These are phyloP conservation scores for Fusarium buxicola DNA, from an alignment of 2,329 filamentous ascomycete species.

Conservation along the genomic window DNA sequence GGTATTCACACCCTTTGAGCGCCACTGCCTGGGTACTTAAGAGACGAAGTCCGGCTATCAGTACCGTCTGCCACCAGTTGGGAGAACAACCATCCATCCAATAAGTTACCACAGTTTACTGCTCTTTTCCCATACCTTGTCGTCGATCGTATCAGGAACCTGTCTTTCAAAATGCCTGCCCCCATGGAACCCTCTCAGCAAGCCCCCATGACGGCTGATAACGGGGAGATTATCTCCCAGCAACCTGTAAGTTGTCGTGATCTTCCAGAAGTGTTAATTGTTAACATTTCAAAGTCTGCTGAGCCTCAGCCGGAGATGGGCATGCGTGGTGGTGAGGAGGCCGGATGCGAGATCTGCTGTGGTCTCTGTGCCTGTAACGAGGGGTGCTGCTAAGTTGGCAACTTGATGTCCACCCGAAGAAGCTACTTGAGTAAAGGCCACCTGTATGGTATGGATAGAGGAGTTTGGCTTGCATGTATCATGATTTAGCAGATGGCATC, in stretches of 20 bases:
- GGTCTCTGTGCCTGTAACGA: constrained; percentile 59
- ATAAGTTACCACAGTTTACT: constrained; percentile 15
- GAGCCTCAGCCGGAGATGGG: constrained; percentile 58
- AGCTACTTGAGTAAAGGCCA: neutral
- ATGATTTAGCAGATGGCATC: constrained; percentile 20
- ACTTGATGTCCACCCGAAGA: neutral
- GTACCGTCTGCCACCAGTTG: constrained; percentile 21
- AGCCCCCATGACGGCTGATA: constrained; percentile 56
- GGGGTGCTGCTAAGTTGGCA: constrained; percentile 52
- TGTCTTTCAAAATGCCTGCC: constrained; percentile 53
- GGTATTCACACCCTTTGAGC: constrained; percentile 8
- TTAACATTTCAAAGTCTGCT: constrained; percentile 44
- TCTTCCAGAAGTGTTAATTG: no score
- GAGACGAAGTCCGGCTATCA: constrained; percentile 23
- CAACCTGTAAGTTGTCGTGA: constrained; percentile 53
- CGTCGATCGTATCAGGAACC: constrained; percentile 2
- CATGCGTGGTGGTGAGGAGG: constrained; percentile 59
- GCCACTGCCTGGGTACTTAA: constrained; percentile 32
- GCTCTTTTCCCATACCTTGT: neutral
- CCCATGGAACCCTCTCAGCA: constrained; percentile 57
- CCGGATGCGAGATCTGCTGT: constrained; percentile 60
- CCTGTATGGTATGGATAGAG: neutral
- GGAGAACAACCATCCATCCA: constrained; percentile 26
- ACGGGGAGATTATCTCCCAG: constrained; percentile 53
- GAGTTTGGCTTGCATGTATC: constrained; percentile 33